A percentile compares a stretch with the other conserved stretches of the same genome.
Conservation (phyloP, 805 yeast genomes). For the Pichia gijzeniarum region DNA sequence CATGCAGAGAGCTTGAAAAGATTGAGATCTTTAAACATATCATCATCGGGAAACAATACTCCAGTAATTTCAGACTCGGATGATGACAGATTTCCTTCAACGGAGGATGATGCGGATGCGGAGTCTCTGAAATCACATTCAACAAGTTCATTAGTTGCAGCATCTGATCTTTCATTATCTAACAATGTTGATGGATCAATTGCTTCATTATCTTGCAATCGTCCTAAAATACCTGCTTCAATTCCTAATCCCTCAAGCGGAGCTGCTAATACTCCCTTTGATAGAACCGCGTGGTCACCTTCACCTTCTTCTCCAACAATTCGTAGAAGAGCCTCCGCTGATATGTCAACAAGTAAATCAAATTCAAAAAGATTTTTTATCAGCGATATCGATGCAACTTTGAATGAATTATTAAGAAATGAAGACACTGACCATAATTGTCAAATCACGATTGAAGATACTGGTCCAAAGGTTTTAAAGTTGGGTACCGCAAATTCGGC, state of each 20-base stretch:
- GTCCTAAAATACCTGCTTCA: not conserved
- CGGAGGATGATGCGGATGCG: not conserved
- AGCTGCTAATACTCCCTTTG: not conserved
- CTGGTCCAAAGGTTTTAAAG: conserved; percentile 74
- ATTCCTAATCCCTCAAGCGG: not conserved
- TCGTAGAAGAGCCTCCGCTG: conserved; percentile 49
- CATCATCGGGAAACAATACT: conserved; percentile 7
- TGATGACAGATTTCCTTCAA: conserved; percentile 2
- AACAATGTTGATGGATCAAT: not conserved
- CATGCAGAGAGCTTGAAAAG: not conserved
- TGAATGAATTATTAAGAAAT: conserved; percentile 56
- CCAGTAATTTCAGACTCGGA: conserved; percentile 16
- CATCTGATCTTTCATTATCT: conserved; percentile 2
- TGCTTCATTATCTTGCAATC: not conserved
- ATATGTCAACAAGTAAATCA: conserved; percentile 34
- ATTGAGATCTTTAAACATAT: conserved; percentile 1
- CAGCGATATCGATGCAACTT: conserved; percentile 65
- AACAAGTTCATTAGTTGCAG: conserved; percentile 11
- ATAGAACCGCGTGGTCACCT: not conserved
- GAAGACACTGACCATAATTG: conserved; percentile 83
- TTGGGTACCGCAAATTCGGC: conserved; percentile 80
- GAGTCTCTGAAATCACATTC: conserved; percentile 12
- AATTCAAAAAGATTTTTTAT: conserved; percentile 55
- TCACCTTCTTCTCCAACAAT: conserved; percentile 15
- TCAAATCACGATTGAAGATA: conserved; percentile 82